Evolutionary conservation across 2,329 filamentous ascomycete species (phyloP), one percentile per base, ranked within the genome.

Genomic region (Arthroderma sp.): DNA sequence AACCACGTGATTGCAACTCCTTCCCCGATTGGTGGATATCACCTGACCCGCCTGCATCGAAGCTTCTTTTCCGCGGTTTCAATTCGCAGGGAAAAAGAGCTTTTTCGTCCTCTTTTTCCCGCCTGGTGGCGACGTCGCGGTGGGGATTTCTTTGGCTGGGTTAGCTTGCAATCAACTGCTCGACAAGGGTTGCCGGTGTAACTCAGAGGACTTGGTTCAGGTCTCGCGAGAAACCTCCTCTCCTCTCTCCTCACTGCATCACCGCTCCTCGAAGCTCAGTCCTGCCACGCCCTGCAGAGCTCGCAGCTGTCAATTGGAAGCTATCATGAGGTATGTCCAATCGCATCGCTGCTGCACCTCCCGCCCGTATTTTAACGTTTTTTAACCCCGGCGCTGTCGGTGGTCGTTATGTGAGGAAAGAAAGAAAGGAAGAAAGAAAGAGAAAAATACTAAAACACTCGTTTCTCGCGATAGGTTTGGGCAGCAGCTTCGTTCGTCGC

Each of bases 401-500:
- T 44, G 41, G 11, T 44, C 21, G 41, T 23, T 44, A 23, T 44
- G 19, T 44, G 13, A 37, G 35, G 35, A 3, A 33, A 33, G 39
- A 19, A 55, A 13, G 31, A 19, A 19, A 25, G 37, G 23, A 41
- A 13, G 53, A 43, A 39, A n/a, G 41, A 38, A 8, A 21, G 47
- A n/a, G 4, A 21, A 44, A 44, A 19, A 44, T 21, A 25, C n/a
- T 39, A 25, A 23, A 28, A 25, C 33, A 51, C 15, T 21, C 21
- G 23, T 54, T 39, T 54, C 19, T 39, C 31, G 19, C 33, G 2
- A 44, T 38, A 85, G 82, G 80, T 98, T 97, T 79, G 93, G 93
- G 71, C 88, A 96, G 75, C 91, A 98, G 80, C 84, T 98, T 68
- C 89, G 89, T 63, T 91, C 89, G 67, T 96, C 91, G 70, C 81